Evolutionary conservation across 148 eudicot genomes (phyloP), one percentile per base, ranked within the genome.

Genomic region (Dysphania ambrosioides): DNA sequence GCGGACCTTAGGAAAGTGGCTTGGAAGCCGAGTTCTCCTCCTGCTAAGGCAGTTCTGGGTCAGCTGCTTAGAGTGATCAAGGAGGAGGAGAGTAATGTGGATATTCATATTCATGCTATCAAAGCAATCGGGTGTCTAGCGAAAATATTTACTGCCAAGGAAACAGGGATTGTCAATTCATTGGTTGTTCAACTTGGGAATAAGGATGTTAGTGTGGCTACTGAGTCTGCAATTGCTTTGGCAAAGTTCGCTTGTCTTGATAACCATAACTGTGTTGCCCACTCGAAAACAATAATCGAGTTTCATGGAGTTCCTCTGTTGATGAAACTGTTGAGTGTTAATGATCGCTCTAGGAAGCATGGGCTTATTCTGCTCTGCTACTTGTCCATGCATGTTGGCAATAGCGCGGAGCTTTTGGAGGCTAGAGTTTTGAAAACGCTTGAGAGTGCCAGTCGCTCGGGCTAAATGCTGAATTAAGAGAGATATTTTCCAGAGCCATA

Each of bases 71-170:
- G 87, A 70, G 92, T 92, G 66, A 70, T 92, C 30, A 84, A 84
- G 55, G 88, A 87, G 55, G 88, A 87, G 66, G 92, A 89, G 75
- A 77, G 19, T 59, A 75, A 51, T 53, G 68, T 71, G 27, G 58
- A 51, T 18, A 70, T 89, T 42, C 74, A 80, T 71, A 75, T 84
- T 71, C 87, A 86, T 26, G 87, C 92, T 65, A 82, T 90, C 61
- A 88, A 51, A 77, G 83, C 92, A 3, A 77, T 92, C 67, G 97
- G 97, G 60, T 90, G 86, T 73, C 81, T 92, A 56, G 88, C 97
- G 0, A 79, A 88, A 57, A 88, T 86, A 9, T 92, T 92, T 55
- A 72, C 92, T 0, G 91, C 92, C 26, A 92, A 86, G 72, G 97
- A 92, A 74, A 88, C 89, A 40, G 82, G 88, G 57, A 77, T 92